Percentiles rank a stretch among this genome's conserved stretches.
Evolutionary conservation across 2,329 filamentous ascomycete species (phyloP).

Genomic region (Pestalotiopsis fici): DNA sequence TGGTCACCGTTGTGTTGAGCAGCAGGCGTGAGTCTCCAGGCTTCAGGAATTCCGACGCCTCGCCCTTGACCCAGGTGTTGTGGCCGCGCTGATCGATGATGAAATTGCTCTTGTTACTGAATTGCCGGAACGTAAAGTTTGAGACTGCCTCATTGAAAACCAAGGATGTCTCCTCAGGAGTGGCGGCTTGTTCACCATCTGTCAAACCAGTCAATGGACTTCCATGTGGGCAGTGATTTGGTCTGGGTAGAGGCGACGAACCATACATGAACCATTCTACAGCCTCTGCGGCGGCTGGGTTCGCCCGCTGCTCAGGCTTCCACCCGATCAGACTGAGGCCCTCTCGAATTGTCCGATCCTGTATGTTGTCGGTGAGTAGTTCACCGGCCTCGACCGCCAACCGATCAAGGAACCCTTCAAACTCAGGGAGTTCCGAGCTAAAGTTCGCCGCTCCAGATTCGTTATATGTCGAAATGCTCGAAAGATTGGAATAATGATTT

Average conservation of each 20-base stretch:
- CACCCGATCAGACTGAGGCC: conserved; percentile 62
- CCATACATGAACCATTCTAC: conserved; percentile 57
- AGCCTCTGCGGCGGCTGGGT: conserved; percentile 44
- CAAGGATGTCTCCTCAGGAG: neutral
- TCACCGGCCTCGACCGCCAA: conserved; percentile 55
- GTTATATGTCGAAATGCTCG: neutral
- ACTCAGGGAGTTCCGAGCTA: conserved; percentile 34
- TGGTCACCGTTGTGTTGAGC: conserved; percentile 58
- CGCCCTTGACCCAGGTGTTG: conserved; percentile 34
- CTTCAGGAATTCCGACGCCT: conserved; percentile 58
- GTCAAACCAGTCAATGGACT: neutral
- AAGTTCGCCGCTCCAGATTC: neutral
- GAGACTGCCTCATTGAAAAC: conserved; percentile 43
- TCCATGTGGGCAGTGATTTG: no score
- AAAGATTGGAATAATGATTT: neutral
- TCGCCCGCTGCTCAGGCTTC: conserved; percentile 58
- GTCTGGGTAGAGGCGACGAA: neutral
- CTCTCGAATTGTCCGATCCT: conserved; percentile 61
- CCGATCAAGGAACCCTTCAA: conserved; percentile 43
- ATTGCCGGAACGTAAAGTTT: conserved; percentile 65
- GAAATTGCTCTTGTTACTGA: conserved; percentile 18
- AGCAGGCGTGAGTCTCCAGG: conserved; percentile 56
- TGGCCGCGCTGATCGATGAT: neutral
- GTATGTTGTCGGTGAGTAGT: conserved; percentile 59
- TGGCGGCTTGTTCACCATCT: conserved; percentile 37